Percentiles rank a stretch among this genome's conserved stretches.
These are phyloP conservation scores for Ascochyta viciae-villosae DNA, from an alignment of 2,329 filamentous ascomycete genomes.

Conservation along the genomic window DNA sequence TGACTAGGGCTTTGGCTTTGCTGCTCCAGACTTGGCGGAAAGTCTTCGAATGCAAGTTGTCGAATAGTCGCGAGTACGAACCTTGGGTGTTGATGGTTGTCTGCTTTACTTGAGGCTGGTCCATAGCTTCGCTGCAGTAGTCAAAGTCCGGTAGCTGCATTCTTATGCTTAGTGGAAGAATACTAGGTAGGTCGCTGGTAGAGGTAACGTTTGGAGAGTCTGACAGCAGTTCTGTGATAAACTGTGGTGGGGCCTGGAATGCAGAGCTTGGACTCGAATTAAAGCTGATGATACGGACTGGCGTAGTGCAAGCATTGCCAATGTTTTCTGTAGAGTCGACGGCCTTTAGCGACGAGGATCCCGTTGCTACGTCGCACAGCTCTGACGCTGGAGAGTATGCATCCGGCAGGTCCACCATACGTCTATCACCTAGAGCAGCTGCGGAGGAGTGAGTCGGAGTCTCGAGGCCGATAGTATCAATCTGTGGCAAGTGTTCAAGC, in stretches of 20 bases:
- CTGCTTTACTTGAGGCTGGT: neutral
- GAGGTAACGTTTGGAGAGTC: neutral
- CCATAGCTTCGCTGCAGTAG: neutral
- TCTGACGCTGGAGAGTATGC: neutral
- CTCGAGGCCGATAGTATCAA: constrained; percentile 1
- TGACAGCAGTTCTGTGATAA: neutral
- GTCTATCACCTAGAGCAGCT: neutral
- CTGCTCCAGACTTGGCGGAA: neutral
- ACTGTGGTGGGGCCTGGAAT: too few relatives aligned
- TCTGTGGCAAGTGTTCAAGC: neutral
- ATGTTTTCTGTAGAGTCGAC: neutral
- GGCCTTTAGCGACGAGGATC: neutral
- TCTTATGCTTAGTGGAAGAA: neutral
- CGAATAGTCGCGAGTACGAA: neutral
- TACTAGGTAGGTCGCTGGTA: neutral
- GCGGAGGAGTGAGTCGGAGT: neutral
- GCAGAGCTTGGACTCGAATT: too few relatives aligned
- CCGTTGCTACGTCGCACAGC: neutral
- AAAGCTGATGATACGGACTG: too few relatives aligned
- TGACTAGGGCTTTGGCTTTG: neutral
- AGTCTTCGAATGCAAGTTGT: neutral
- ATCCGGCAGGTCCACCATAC: neutral
- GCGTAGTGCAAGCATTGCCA: too few relatives aligned
- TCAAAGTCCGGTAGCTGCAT: neutral
- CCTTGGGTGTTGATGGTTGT: neutral